Evolutionary conservation across 1,139 yeast species (phyloP).

Genomic region (Starmera stellimalicola): DNA sequence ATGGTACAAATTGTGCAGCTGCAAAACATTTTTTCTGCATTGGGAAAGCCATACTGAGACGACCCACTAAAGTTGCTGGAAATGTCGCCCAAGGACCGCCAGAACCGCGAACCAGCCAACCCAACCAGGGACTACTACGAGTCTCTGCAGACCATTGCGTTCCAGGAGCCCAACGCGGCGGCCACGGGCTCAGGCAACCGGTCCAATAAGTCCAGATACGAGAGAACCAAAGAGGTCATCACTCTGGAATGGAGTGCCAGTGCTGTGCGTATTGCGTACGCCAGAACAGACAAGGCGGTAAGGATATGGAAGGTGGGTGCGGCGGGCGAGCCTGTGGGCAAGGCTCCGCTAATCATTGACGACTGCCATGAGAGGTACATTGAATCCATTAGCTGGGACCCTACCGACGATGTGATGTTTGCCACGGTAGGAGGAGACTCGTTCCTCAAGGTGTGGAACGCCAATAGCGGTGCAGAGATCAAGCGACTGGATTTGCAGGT

Average conservation of each 20-base stretch:
- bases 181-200: no score
- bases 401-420: conserved; percentile 38
- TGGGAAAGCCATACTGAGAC: no score
- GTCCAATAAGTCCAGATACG: conserved; percentile 1
- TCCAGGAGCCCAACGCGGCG: conserved; percentile 5
- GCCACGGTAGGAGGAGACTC: conserved; percentile 53
- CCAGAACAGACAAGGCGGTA: conserved; percentile 37
- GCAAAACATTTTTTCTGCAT: no score
- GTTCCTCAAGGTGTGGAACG: conserved; percentile 49
- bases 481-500: conserved; percentile 26
- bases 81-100: neutral
- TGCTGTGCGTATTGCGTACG: conserved; percentile 36
- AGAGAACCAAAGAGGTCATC: conserved; percentile 9
- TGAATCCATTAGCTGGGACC: conserved; percentile 52
- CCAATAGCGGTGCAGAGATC: conserved; percentile 31
- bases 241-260: conserved; percentile 27
- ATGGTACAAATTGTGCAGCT: no score
- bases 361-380: conserved; percentile 39
- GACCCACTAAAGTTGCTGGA: no score
- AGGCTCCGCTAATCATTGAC: conserved; percentile 31
- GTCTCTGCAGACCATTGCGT: conserved; percentile 1
- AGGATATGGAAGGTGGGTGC: conserved; percentile 31
- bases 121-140: no score
- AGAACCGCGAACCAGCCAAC: no score
- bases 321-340: conserved; percentile 20